phyloP scores from a whole-genome alignment of 148 eudicot species.

The Diospyros lotus region DNA sequence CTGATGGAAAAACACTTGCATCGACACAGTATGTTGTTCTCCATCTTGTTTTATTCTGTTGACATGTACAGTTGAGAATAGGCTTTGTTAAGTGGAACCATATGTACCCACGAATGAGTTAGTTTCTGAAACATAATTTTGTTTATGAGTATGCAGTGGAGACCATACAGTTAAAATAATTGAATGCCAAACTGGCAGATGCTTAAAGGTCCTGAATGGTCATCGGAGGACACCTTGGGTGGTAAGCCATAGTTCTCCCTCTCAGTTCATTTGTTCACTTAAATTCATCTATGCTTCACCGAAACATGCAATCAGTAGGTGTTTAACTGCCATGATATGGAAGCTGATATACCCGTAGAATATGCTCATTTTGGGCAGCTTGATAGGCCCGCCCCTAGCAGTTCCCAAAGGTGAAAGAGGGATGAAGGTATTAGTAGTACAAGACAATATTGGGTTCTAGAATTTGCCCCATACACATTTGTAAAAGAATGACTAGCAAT shows the following conservation, averaged over 20 bases:
- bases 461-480: neutral
- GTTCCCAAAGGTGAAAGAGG: neutral
- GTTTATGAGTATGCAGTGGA: conserved; percentile 49
- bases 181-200: conserved; percentile 72
- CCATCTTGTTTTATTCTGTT: neutral
- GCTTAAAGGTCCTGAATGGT: conserved; percentile 83
- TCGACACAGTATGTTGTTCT: conserved; percentile 79
- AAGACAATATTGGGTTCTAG: neutral
- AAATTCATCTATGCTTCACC: neutral
- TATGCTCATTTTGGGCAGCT: neutral
- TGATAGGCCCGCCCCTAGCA: neutral
- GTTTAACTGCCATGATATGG: neutral
- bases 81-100: conserved; percentile 1
- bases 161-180: conserved; percentile 96
- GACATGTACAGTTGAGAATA: neutral
- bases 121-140: neutral
- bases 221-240: conserved; percentile 99
- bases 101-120: neutral
- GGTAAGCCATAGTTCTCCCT: conserved; percentile 43
- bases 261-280: neutral
- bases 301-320: neutral
- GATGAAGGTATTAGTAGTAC: neutral
- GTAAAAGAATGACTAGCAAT: no score
- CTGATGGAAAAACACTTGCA: conserved; percentile 90
- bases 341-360: no score